Conservation (phyloP, 352 stramenopile genomes). For the Phytophthora quininea region DNA sequence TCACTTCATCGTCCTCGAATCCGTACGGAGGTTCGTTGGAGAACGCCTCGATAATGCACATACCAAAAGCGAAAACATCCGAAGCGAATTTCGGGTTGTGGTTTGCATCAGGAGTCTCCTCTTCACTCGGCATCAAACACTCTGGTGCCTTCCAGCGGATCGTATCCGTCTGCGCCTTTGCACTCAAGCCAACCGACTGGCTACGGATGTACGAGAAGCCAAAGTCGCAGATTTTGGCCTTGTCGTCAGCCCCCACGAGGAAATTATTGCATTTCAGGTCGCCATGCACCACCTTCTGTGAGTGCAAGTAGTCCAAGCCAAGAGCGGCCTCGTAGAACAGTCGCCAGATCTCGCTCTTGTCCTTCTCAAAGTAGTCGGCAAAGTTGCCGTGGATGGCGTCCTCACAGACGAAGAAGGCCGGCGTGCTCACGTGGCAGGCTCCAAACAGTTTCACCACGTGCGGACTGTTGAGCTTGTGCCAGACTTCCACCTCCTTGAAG, state of each 20-base stretch:
- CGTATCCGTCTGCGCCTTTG: conserved; percentile 40
- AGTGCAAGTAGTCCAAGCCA: conserved; percentile 70
- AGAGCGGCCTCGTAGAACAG: conserved; percentile 50
- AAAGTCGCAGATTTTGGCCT: conserved; percentile 54
- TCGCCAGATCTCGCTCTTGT: conserved; percentile 27
- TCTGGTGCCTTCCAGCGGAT: conserved; percentile 51
- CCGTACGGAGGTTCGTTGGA: conserved; percentile 39
- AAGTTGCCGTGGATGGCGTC: conserved; percentile 48
- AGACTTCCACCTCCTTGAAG: conserved; percentile 42
- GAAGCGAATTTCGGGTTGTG: conserved; percentile 37
- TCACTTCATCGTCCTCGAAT: conserved; percentile 31
- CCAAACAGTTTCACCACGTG: conserved; percentile 49
- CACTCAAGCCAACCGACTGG: conserved; percentile 33
- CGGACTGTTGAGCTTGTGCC: conserved; percentile 38
- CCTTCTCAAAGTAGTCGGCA: conserved; percentile 36
- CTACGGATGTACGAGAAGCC: conserved; percentile 44
- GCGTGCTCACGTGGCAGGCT: conserved; percentile 43
- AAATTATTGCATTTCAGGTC: conserved; percentile 91
- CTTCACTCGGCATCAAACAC: conserved; percentile 33
- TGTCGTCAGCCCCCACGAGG: conserved; percentile 60
- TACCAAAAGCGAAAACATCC: conserved; percentile 49
- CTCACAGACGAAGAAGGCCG: conserved; percentile 47
- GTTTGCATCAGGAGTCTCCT: neutral
- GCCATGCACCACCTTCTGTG: conserved; percentile 71
- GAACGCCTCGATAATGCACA: conserved; percentile 53